Evolutionary conservation across 2,329 filamentous ascomycete species (phyloP).

Genomic region (Penicillium hesseltinei): DNA sequence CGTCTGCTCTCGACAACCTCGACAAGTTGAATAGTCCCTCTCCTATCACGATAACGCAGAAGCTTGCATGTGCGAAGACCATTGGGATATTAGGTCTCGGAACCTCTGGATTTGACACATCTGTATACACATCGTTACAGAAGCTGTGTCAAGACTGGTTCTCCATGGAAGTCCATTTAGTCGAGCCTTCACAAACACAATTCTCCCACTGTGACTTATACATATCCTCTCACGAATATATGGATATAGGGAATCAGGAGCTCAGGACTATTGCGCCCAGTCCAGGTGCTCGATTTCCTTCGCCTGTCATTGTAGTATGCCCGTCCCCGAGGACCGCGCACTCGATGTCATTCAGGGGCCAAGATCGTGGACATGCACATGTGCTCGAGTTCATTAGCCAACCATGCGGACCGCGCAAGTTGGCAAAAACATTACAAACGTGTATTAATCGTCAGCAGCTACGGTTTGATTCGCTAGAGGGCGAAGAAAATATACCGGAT

Average conservation of each 20-base stretch:
- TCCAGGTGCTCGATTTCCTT: neutral
- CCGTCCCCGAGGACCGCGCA: slow-evolving; percentile 19
- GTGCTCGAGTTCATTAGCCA: slow-evolving; percentile 36
- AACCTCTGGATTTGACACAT: slow-evolving; percentile 7
- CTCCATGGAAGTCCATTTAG: slow-evolving; percentile 9
- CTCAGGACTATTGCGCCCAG: slow-evolving; percentile 1
- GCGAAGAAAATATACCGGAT: neutral
- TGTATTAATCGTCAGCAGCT: slow-evolving; percentile 16
- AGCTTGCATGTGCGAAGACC: slow-evolving; percentile 7
- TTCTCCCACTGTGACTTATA: slow-evolving; percentile 23
- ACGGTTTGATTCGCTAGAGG: neutral
- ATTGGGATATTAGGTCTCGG: slow-evolving; percentile 23
- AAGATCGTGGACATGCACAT: neutral
- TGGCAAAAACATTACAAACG: slow-evolving; percentile 26
- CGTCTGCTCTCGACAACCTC: neutral
- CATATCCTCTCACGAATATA: slow-evolving; percentile 18
- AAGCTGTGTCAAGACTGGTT: slow-evolving; percentile 23
- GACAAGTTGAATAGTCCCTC: neutral
- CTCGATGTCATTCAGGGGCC: slow-evolving; percentile 12
- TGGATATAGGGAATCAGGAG: slow-evolving; percentile 12
- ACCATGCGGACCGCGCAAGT: slow-evolving; percentile 32
- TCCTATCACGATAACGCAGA: neutral
- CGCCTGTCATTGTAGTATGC: slow-evolving; percentile 31
- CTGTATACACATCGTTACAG: slow-evolving; percentile 16
- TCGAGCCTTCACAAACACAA: neutral